phyloP scores from a whole-genome alignment of 2,329 filamentous ascomycete genomes.

The Rutstroemia sydowiana region DNA sequence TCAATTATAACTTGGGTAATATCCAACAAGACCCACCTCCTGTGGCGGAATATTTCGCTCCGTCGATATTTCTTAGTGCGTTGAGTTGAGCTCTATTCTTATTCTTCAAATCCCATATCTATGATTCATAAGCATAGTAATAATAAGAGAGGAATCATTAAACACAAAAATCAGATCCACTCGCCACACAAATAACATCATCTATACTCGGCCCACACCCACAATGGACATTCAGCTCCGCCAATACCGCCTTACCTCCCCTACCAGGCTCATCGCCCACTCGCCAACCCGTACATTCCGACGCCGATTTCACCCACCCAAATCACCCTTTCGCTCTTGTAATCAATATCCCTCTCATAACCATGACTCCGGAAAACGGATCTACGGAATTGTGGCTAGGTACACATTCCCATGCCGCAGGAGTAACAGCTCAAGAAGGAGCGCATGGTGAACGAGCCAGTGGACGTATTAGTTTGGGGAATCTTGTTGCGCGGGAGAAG shows the following conservation, averaged over 20 bases:
- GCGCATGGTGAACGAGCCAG: no score
- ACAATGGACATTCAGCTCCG: conserved; percentile 50
- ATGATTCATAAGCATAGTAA: no score
- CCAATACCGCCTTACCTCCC: conserved; percentile 49
- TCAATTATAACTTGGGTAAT: conserved; percentile 57
- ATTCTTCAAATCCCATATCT: no score
- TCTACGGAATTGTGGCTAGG: conserved; percentile 35
- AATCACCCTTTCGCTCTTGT: conserved; percentile 34
- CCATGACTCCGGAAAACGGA: conserved; percentile 30
- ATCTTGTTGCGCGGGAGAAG: conserved; percentile 24
- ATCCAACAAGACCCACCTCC: conserved; percentile 54
- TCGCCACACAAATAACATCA: conserved; percentile 47
- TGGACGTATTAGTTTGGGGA: no score
- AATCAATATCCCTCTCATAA: conserved; percentile 31
- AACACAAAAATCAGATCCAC: no score
- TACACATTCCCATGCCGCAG: conserved; percentile 12
- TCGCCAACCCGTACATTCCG: conserved; percentile 50
- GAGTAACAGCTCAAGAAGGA: no score
- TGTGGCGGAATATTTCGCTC: conserved; percentile 40
- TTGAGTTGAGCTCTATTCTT: conserved; percentile 25
- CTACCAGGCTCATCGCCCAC: conserved; percentile 34
- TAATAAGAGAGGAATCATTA: no score
- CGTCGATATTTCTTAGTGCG: conserved; percentile 46
- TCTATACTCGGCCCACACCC: conserved; percentile 47
- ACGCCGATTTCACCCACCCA: conserved; percentile 51